Evolutionary conservation across 331 rosid species (phyloP).

Genomic region (Rosa hybrid): DNA sequence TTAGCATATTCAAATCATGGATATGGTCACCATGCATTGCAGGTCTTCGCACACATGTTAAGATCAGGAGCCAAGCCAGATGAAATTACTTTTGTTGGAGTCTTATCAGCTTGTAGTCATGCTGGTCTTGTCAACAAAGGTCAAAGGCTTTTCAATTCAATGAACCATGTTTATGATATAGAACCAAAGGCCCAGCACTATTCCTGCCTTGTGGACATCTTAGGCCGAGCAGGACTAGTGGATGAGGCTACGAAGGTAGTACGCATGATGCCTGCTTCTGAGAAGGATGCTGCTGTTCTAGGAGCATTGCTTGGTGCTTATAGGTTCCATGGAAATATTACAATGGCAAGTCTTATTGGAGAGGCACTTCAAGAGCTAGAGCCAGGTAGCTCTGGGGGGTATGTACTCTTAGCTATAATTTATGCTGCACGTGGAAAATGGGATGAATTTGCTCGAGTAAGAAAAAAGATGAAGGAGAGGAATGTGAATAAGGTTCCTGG

Average conservation of each 20-base stretch:
- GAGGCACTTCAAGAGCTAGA: constrained; percentile 42
- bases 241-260: constrained; percentile 43
- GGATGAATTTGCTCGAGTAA: constrained; percentile 45
- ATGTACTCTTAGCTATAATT: constrained; percentile 39
- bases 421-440: constrained; percentile 45
- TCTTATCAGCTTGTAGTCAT: constrained; percentile 52
- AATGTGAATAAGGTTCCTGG: constrained; percentile 49
- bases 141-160: constrained; percentile 43
- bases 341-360: constrained; percentile 28
- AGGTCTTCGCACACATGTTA: constrained; percentile 40
- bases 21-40: constrained; percentile 45
- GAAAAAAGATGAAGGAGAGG: constrained; percentile 42
- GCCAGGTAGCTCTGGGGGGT: constrained; percentile 38
- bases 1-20: constrained; percentile 47
- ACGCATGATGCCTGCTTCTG: constrained; percentile 33
- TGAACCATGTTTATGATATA: constrained; percentile 32
- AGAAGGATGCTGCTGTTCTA: constrained; percentile 45
- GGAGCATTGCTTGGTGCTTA: constrained; percentile 53
- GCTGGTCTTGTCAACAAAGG: constrained; percentile 49
- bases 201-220: constrained; percentile 48
- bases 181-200: constrained; percentile 42
- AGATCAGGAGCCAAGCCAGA: constrained; percentile 39
- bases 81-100: constrained; percentile 45
- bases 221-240: constrained; percentile 47
- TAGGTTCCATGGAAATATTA: constrained; percentile 36